phyloP scores from a whole-genome alignment of 2,329 filamentous ascomycete species.

The Fusarium paranaense region DNA sequence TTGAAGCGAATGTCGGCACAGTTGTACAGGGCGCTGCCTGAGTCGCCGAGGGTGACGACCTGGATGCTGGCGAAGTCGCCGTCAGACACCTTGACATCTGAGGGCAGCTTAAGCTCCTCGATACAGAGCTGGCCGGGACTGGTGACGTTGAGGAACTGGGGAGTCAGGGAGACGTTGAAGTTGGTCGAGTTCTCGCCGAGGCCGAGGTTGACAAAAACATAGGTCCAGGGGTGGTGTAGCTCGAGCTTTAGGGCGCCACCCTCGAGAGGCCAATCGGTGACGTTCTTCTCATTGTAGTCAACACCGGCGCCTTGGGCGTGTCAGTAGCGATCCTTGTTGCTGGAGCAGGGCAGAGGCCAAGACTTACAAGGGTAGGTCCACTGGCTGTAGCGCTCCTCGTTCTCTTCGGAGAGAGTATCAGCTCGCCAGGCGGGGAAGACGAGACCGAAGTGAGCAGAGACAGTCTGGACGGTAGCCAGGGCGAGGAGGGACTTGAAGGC shows the following conservation, averaged over 20 bases:
- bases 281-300: slow-evolving; percentile 56
- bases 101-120: slow-evolving; percentile 66
- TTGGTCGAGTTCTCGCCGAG: slow-evolving; percentile 64
- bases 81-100: slow-evolving; percentile 60
- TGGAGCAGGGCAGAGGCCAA: neutral
- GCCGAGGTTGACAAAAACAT: slow-evolving; percentile 66
- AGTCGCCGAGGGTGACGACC: slow-evolving; percentile 72
- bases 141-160: slow-evolving; percentile 67
- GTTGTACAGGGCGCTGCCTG: slow-evolving; percentile 74
- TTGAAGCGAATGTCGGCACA: slow-evolving; percentile 81
- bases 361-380: slow-evolving; percentile 64
- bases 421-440: slow-evolving; percentile 62
- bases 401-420: slow-evolving; percentile 56
- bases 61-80: slow-evolving; percentile 76
- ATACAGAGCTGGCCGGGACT: slow-evolving; percentile 76
- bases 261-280: slow-evolving; percentile 65
- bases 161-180: slow-evolving; percentile 77
- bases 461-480: slow-evolving; percentile 52
- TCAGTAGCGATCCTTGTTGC: neutral
- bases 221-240: slow-evolving; percentile 64
- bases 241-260: slow-evolving; percentile 62
- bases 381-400: slow-evolving; percentile 58
- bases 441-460: slow-evolving; percentile 62
- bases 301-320: slow-evolving; percentile 59
- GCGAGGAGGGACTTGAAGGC: slow-evolving; percentile 47